phyloP scores from a whole-genome alignment of 805 yeast genomes.

The Kockiozyma suomiensis region DNA sequence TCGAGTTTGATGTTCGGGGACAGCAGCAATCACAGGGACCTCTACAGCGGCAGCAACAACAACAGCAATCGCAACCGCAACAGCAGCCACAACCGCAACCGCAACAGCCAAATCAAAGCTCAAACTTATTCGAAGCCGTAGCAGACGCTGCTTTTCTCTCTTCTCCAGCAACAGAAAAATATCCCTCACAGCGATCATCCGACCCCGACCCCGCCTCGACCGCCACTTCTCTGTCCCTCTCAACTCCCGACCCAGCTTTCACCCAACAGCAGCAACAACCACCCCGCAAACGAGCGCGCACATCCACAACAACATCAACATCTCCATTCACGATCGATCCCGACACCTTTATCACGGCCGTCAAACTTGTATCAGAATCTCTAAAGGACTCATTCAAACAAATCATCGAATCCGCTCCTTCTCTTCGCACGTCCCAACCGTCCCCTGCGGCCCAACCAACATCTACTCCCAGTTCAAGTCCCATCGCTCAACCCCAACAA shows the following conservation, averaged over 20 bases:
- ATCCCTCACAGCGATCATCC: neutral
- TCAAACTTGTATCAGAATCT: slow-evolving; percentile 11
- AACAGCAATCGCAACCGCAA: neutral
- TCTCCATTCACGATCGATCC: slow-evolving; percentile 5
- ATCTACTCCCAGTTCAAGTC: no score
- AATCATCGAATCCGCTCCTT: slow-evolving; percentile 2
- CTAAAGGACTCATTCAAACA: slow-evolving; percentile 9
- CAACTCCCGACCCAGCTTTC: neutral
- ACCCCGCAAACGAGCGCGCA: neutral
- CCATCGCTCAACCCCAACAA: no score
- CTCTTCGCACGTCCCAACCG: neutral
- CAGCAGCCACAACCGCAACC: slow-evolving; percentile 7
- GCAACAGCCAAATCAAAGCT: neutral
- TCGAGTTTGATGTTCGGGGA: neutral
- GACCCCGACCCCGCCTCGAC: neutral
- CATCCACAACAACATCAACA: neutral
- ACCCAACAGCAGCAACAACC: neutral
- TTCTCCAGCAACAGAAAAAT: neutral
- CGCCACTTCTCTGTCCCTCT: neutral
- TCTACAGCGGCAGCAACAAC: neutral
- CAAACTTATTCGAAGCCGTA: slow-evolving; percentile 8
- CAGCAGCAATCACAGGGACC: slow-evolving; percentile 1
- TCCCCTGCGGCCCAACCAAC: neutral
- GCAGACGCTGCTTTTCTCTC: neutral
- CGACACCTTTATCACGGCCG: slow-evolving; percentile 13